These are phyloP conservation scores for Craspedostauros australis DNA, from an alignment of 108 stramenopile genomes.

Conservation along the genomic window DNA sequence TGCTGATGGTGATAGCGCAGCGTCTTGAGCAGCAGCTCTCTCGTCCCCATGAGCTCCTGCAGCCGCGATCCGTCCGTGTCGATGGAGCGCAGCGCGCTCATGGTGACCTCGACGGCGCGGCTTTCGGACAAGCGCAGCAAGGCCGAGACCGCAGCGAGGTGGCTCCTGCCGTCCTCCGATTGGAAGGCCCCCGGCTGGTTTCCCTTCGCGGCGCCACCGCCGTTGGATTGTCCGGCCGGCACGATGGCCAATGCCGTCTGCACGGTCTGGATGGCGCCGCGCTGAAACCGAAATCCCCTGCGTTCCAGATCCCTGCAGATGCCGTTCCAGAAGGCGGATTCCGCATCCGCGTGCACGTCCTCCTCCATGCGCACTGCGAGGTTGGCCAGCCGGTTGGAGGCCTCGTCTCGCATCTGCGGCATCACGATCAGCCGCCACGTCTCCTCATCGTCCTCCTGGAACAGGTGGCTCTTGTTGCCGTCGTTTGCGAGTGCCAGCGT, in stretches of 20 bases:
- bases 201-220: too few species aligned
- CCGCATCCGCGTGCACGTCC: background rate
- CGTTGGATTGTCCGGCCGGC: too few species aligned
- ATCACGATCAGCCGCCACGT: slow-evolving; percentile 17
- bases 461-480: background rate
- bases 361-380: slow-evolving; percentile 13
- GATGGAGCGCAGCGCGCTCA: slow-evolving; percentile 27
- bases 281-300: slow-evolving; percentile 6
- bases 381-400: slow-evolving; percentile 9
- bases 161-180: slow-evolving; percentile 30
- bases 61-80: background rate
- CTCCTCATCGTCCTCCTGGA: slow-evolving; percentile 36
- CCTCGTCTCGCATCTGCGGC: too few species aligned
- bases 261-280: background rate
- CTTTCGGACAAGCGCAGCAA: slow-evolving; percentile 26
- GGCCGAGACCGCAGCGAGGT: slow-evolving; percentile 32
- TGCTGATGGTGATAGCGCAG: slow-evolving; percentile 25
- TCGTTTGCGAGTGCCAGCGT: background rate
- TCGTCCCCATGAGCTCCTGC: slow-evolving; percentile 27
- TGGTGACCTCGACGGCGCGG: slow-evolving; percentile 39
- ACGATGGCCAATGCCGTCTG: too few species aligned
- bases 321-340: slow-evolving; percentile 1
- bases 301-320: slow-evolving; percentile 2
- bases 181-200: slow-evolving; percentile 50
- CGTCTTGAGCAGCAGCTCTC: slow-evolving; percentile 21